Percentiles rank a stretch among this genome's conserved stretches.
phyloP scores from a whole-genome alignment of 2,329 filamentous ascomycete genomes.

The Colletotrichum theobromicola region DNA sequence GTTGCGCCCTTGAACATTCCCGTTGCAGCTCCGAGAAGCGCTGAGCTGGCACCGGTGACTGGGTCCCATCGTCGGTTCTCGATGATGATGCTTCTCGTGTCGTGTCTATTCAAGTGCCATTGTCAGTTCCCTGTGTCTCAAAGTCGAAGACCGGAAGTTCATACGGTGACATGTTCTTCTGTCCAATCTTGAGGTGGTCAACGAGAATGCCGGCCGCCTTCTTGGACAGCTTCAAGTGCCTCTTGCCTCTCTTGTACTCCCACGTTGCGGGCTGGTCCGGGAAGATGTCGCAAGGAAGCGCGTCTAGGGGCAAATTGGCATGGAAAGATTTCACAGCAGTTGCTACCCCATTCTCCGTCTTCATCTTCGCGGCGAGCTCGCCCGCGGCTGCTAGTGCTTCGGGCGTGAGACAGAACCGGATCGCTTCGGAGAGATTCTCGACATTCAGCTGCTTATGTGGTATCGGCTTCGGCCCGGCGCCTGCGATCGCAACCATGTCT shows the following conservation, averaged over 20 bases:
- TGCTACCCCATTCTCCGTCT: constrained; percentile 39
- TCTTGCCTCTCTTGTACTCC: constrained; percentile 46
- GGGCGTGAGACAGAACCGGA: constrained; percentile 36
- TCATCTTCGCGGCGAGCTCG: constrained; percentile 37
- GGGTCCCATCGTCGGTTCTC: constrained; percentile 38
- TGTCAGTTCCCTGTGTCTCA: background rate
- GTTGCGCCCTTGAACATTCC: constrained; percentile 19
- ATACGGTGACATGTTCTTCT: constrained; percentile 7
- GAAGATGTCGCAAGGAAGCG: constrained; percentile 39
- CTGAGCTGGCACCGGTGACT: constrained; percentile 28
- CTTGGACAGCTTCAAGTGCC: constrained; percentile 49
- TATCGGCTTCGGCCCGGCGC: constrained; percentile 45
- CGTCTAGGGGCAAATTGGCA: constrained; percentile 35
- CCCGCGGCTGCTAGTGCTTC: constrained; percentile 33
- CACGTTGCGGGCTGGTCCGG: constrained; percentile 56
- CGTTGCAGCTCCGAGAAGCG: constrained; percentile 9
- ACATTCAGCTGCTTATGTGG: constrained; percentile 37
- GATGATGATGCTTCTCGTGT: constrained; percentile 39
- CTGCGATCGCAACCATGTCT: constrained; percentile 42
- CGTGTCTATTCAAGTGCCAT: constrained; percentile 36
- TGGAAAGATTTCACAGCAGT: constrained; percentile 47
- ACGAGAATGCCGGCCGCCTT: constrained; percentile 59
- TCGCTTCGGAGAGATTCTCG: constrained; percentile 39
- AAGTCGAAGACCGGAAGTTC: accelerated
- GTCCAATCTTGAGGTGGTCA: constrained; percentile 51